Conservation (phyloP, 2,329 filamentous ascomycete genomes). For the Madurella mycetomatis region DNA sequence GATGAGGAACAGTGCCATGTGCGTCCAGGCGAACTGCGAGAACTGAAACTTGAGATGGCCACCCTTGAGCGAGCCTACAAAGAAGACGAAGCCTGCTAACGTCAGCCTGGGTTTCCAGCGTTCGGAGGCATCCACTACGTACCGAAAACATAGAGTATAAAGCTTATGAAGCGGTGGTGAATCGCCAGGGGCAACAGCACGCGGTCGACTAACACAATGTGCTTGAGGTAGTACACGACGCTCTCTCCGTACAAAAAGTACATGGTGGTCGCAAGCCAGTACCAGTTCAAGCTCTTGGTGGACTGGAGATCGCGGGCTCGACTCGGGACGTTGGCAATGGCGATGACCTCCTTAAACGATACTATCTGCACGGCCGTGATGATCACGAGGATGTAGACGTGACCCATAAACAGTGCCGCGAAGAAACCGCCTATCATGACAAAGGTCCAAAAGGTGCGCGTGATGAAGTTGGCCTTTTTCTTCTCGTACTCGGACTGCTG, state of each 20-base stretch:
- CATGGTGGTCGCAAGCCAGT: constrained; percentile 98
- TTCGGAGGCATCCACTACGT: constrained; percentile 33
- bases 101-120: neutral
- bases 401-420: constrained; percentile 84
- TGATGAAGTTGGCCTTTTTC: constrained; percentile 98
- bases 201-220: constrained; percentile 91
- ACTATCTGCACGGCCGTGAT: constrained; percentile 93
- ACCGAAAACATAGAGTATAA: constrained; percentile 97
- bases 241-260: constrained; percentile 99
- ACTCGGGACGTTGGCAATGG: constrained; percentile 91
- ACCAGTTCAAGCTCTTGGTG: constrained; percentile 97
- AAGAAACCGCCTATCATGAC: constrained; percentile 97
- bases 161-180: constrained; percentile 97
- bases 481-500: constrained; percentile 77
- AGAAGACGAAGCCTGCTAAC: constrained; percentile 84
- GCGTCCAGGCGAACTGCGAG: constrained; percentile 98
- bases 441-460: constrained; percentile 93
- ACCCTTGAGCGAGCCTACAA: constrained; percentile 89
- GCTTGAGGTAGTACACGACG: constrained; percentile 99
- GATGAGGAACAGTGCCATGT: constrained; percentile 97
- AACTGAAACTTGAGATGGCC: constrained; percentile 98
- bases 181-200: constrained; percentile 90
- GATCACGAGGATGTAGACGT: constrained; percentile 93
- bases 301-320: constrained; percentile 85
- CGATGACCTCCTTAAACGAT: constrained; percentile 98